These are phyloP conservation scores for Aspergillus nomiae DNA, from an alignment of 2,329 filamentous ascomycete genomes.

Conservation along the genomic window DNA sequence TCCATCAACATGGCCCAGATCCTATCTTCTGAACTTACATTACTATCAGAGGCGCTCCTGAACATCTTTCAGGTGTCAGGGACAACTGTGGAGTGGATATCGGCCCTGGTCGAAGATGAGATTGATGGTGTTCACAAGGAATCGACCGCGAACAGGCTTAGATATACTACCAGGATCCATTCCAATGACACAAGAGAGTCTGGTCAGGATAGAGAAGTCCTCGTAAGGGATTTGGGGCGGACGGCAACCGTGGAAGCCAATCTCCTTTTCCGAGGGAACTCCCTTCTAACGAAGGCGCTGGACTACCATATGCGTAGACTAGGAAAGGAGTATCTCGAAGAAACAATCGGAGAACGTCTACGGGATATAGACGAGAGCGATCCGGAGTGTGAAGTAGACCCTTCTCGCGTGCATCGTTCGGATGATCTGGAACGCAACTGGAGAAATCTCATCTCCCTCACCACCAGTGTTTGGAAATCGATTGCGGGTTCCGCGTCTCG, in stretches of 20 bases:
- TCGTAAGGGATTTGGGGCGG: slow-evolving; percentile 65
- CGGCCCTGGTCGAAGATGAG: slow-evolving; percentile 90
- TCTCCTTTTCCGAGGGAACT: slow-evolving; percentile 91
- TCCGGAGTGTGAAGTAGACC: slow-evolving; percentile 92
- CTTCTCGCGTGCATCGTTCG: slow-evolving; percentile 67
- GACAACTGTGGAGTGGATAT: slow-evolving; percentile 83
- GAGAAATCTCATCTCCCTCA: slow-evolving; percentile 73
- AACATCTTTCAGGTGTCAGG: slow-evolving; percentile 96
- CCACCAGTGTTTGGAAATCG: slow-evolving; percentile 80
- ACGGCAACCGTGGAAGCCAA: slow-evolving; percentile 79
- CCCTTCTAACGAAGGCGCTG: slow-evolving; percentile 85
- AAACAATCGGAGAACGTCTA: slow-evolving; percentile 82
- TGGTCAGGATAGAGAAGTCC: slow-evolving; percentile 58
- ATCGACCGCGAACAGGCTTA: slow-evolving; percentile 64
- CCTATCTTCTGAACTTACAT: slow-evolving; percentile 74
- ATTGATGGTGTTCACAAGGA: slow-evolving; percentile 92
- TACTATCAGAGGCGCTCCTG: slow-evolving; percentile 81
- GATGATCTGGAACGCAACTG: slow-evolving; percentile 84
- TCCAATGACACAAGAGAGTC: slow-evolving; percentile 62
- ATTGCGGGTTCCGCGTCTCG: slow-evolving; percentile 74
- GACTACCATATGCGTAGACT: slow-evolving; percentile 95
- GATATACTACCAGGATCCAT: slow-evolving; percentile 65
- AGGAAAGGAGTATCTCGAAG: slow-evolving; percentile 89
- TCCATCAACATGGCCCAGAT: slow-evolving; percentile 82
- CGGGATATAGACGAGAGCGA: slow-evolving; percentile 87